Evolutionary conservation across 805 yeast species (phyloP).

Genomic region (Candida sanyiensis): DNA sequence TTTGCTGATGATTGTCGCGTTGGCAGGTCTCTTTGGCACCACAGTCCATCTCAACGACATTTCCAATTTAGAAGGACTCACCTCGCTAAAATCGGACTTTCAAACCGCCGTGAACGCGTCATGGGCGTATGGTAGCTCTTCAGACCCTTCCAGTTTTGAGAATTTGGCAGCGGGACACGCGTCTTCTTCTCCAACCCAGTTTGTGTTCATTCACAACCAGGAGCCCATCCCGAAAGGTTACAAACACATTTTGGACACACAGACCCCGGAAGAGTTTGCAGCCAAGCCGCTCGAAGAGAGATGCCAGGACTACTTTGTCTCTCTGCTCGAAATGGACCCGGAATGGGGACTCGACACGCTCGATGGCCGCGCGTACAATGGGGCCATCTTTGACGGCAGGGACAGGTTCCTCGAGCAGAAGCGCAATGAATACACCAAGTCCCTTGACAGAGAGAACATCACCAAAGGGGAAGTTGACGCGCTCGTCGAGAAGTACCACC

Average conservation of each 20-base stretch:
- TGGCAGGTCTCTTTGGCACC: no score
- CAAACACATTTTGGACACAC: slow-evolving; percentile 12
- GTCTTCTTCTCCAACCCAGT: no score
- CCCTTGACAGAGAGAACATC: slow-evolving; percentile 11
- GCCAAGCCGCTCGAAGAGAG: slow-evolving; percentile 11
- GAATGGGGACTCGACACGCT: slow-evolving; percentile 22
- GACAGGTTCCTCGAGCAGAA: slow-evolving; percentile 17
- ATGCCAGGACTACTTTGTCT: slow-evolving; percentile 19
- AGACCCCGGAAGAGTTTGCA: slow-evolving; percentile 16
- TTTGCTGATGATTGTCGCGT: neutral
- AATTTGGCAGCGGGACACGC: no score
- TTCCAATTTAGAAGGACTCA: neutral
- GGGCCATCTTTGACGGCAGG: slow-evolving; percentile 24
- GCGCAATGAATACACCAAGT: slow-evolving; percentile 14
- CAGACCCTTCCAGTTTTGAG: neutral
- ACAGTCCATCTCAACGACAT: neutral
- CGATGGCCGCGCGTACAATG: slow-evolving; percentile 19
- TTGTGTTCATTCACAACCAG: slow-evolving; percentile 19
- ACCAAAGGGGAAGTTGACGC: slow-evolving; percentile 12
- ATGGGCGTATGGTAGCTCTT: neutral
- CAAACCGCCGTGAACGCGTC: neutral
- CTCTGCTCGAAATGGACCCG: slow-evolving; percentile 17
- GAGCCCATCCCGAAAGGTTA: slow-evolving; percentile 21
- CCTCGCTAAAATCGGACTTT: neutral
- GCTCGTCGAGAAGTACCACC: slow-evolving; percentile 9